phyloP scores from a whole-genome alignment of 2,329 filamentous ascomycete species.

The Fusarium sambucinum region DNA sequence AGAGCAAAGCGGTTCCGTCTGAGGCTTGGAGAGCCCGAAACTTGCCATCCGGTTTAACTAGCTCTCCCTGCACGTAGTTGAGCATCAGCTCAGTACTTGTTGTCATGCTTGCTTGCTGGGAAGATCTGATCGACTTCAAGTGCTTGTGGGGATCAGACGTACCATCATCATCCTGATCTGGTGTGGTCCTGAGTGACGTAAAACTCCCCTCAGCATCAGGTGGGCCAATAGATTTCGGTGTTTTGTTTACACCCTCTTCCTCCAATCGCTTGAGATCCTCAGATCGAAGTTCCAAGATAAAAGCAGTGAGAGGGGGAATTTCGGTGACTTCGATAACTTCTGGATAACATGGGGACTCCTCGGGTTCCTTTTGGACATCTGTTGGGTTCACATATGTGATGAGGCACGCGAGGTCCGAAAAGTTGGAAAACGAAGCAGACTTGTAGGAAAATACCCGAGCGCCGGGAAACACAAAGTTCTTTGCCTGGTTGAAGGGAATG shows the following conservation, averaged over 20 bases:
- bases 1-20: neutral
- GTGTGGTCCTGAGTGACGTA: neutral
- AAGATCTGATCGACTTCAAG: neutral
- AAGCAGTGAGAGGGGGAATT: neutral
- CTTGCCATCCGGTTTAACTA: neutral
- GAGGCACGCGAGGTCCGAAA: neutral
- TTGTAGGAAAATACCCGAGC: neutral
- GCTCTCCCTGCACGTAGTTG: neutral
- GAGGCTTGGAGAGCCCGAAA: neutral
- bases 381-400: slow-evolving; percentile 1
- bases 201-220: neutral
- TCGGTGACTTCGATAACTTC: neutral
- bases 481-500: neutral
- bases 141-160: neutral
- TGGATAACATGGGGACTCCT: neutral
- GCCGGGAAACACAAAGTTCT: neutral
- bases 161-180: neutral
- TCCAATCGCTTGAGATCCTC: neutral
- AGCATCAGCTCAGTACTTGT: slow-evolving; percentile 1
- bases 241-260: neutral
- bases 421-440: neutral
- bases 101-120: neutral
- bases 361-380: no score
- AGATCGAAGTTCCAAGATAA: neutral
- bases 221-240: neutral